phyloP scores from a whole-genome alignment of 2,329 filamentous ascomycete genomes.

The Metarhizium humberi region DNA sequence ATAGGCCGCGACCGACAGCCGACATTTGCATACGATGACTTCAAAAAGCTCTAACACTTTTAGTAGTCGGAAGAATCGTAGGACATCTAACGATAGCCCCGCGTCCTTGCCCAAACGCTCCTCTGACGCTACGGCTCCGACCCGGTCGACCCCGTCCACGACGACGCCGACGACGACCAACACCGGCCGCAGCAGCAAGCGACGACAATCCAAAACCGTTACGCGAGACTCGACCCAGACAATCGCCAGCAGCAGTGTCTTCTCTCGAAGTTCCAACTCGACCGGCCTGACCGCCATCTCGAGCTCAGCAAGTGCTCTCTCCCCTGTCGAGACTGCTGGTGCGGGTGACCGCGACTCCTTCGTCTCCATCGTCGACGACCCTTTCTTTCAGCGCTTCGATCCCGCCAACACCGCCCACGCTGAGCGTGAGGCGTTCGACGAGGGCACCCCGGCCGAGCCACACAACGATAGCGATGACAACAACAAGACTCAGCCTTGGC shows the following conservation, averaged over 20 bases:
- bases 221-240: slow-evolving; percentile 15
- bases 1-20: slow-evolving; percentile 18
- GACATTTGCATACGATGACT: slow-evolving; percentile 9
- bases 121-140: slow-evolving; percentile 2
- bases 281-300: slow-evolving; percentile 6
- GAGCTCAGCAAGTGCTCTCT: slow-evolving; percentile 7
- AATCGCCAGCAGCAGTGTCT: slow-evolving; percentile 12
- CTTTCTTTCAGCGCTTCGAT: slow-evolving; percentile 42
- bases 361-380: slow-evolving; percentile 45
- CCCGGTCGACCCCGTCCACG: not conserved
- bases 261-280: slow-evolving; percentile 8
- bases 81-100: slow-evolving; percentile 10
- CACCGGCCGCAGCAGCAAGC: slow-evolving; percentile 4
- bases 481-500: slow-evolving; percentile 27
- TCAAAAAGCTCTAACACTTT: slow-evolving; percentile 13
- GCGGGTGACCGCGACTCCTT: slow-evolving; percentile 35
- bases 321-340: slow-evolving; percentile 15
- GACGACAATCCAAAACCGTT: slow-evolving; percentile 9
- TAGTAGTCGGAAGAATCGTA: slow-evolving; percentile 14
- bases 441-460: slow-evolving; percentile 15
- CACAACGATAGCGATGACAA: slow-evolving; percentile 29
- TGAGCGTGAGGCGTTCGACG: slow-evolving; percentile 14
- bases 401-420: slow-evolving; percentile 16
- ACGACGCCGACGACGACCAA: slow-evolving; percentile 4
- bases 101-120: slow-evolving; percentile 7